phyloP scores from a whole-genome alignment of 257 asterid genomes.

The Solanum habrochaites region DNA sequence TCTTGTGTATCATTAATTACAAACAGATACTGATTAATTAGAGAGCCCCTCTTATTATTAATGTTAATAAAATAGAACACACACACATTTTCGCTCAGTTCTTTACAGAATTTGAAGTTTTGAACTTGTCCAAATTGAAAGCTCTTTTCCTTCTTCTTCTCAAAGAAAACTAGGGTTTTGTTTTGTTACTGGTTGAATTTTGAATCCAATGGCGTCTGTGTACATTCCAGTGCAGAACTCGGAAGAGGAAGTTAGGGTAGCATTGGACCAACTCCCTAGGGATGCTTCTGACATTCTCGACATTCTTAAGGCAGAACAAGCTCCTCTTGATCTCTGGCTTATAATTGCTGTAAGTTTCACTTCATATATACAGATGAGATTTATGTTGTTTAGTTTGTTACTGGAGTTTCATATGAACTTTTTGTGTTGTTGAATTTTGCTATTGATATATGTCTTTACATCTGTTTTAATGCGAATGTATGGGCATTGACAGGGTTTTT shows the following conservation, averaged over 20 bases:
- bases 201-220: slow-evolving; percentile 45
- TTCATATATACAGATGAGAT: not conserved
- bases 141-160: not conserved
- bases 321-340: slow-evolving; percentile 97
- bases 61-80: not conserved
- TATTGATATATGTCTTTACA: not conserved
- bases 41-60: not conserved
- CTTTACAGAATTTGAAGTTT: not conserved
- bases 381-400: not conserved
- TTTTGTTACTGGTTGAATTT: not conserved
- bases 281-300: slow-evolving; percentile 97
- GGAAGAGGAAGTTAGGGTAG: slow-evolving; percentile 94
- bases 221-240: slow-evolving; percentile 95
- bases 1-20: not conserved
- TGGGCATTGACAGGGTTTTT: not conserved
- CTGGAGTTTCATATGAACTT: not conserved
- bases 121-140: not conserved
- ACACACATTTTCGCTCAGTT: not conserved
- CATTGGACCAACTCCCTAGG: slow-evolving; percentile 92
- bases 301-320: slow-evolving; percentile 98
- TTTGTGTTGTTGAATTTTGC: not conserved
- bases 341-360: slow-evolving; percentile 61
- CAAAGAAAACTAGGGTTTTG: slow-evolving; percentile 1
- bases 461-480: not conserved
- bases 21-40: not conserved